These are phyloP conservation scores for Yarrowia sp. DNA, from an alignment of 805 yeast genomes.

Conservation along the genomic window DNA sequence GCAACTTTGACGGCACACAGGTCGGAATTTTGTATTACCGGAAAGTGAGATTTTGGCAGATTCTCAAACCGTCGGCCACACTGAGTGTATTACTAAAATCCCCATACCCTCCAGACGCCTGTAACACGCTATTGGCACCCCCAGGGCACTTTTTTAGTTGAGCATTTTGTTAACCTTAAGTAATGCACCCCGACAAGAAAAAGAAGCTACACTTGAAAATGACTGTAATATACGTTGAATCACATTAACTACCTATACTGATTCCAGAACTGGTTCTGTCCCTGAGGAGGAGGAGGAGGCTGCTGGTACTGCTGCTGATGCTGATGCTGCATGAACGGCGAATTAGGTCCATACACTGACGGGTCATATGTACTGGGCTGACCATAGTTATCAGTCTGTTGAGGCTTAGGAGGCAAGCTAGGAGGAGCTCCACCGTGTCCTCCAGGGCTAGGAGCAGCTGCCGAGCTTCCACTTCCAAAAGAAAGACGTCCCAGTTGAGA, in stretches of 20 bases:
- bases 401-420: conserved; percentile 2
- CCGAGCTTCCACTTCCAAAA: neutral
- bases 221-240: neutral
- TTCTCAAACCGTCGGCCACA: too few relatives aligned
- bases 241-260: conserved; percentile 1
- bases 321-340: conserved; percentile 11
- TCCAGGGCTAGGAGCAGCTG: neutral
- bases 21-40: too few relatives aligned
- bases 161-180: too few relatives aligned
- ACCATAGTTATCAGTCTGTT: neutral
- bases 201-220: too few relatives aligned
- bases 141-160: too few relatives aligned
- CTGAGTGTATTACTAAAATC: too few relatives aligned
- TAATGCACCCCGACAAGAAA: too few relatives aligned
- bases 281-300: neutral
- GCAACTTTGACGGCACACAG: too few relatives aligned
- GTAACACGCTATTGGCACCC: too few relatives aligned
- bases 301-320: neutral
- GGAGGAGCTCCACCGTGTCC: neutral
- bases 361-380: conserved; percentile 12
- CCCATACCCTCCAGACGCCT: too few relatives aligned
- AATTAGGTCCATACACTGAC: conserved; percentile 10
- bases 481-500: conserved; percentile 39
- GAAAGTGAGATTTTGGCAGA: too few relatives aligned
- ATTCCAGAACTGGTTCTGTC: conserved; percentile 10